phyloP scores from a whole-genome alignment of 2,329 filamentous ascomycete species.

The Epichloe coenophiala region DNA sequence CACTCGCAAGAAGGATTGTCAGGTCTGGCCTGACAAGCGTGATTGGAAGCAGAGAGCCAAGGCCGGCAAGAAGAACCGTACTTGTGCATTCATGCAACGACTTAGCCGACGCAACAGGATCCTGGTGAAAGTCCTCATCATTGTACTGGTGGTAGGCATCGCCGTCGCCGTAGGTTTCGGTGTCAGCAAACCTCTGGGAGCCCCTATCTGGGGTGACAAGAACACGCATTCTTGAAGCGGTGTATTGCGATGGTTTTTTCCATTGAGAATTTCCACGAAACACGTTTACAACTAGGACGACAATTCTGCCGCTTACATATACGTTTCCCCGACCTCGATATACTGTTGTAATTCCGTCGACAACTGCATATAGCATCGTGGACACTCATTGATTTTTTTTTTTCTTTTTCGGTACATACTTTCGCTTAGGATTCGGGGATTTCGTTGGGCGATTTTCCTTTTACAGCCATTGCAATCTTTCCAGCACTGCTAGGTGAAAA shows the following conservation, averaged over 20 bases:
- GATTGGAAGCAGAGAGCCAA: constrained; percentile 48
- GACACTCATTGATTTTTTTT: not conserved
- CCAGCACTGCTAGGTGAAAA: not conserved
- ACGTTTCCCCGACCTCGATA: not conserved
- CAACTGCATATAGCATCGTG: not conserved
- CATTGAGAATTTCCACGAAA: constrained; percentile 10
- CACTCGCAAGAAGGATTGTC: constrained; percentile 31
- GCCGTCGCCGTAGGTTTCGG: constrained; percentile 45
- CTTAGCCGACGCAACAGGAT: constrained; percentile 42
- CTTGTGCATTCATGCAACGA: constrained; percentile 38
- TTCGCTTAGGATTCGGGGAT: not conserved
- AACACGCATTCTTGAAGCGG: not conserved
- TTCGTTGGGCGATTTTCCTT: not conserved
- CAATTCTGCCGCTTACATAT: constrained; percentile 1
- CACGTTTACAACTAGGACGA: constrained; percentile 1
- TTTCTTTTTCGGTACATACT: not conserved
- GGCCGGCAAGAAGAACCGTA: constrained; percentile 37
- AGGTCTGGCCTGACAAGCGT: constrained; percentile 46
- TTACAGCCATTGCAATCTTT: not conserved
- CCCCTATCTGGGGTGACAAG: constrained; percentile 39
- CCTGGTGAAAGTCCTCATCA: constrained; percentile 39
- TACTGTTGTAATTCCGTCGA: constrained; percentile 3
- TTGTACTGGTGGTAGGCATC: constrained; percentile 36
- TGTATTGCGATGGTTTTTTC: not conserved
- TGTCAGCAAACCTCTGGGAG: constrained; percentile 45